phyloP scores from a whole-genome alignment of 257 asterid species.

The Knoxia roxburghii region DNA sequence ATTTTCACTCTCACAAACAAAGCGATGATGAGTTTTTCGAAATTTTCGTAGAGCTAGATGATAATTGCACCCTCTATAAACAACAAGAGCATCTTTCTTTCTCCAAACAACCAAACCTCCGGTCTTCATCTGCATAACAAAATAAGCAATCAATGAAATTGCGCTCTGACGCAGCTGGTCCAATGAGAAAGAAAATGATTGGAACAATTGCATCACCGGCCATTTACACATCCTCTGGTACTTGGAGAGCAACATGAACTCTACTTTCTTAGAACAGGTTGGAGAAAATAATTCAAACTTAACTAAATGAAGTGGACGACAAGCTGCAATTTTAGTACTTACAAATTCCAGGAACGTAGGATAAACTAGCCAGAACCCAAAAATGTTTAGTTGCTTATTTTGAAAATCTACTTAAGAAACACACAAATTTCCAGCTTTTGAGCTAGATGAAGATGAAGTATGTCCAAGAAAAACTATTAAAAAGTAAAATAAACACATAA shows the following conservation, averaged over 20 bases:
- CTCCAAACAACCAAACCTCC: conserved; percentile 79
- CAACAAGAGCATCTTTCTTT: conserved; percentile 63
- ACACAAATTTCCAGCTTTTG: neutral
- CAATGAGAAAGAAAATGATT: neutral
- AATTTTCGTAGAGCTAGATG: conserved; percentile 16
- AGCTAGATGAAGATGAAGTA: neutral
- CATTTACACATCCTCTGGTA: neutral
- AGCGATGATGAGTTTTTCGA: conserved; percentile 17
- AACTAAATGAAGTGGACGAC: neutral
- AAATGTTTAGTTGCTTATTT: neutral
- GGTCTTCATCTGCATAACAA: conserved; percentile 58
- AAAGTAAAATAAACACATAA: neutral
- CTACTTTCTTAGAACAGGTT: too few species aligned
- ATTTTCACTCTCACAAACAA: conserved; percentile 20
- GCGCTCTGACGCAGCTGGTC: neutral
- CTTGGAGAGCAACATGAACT: neutral
- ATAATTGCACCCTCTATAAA: conserved; percentile 63
- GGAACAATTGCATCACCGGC: neutral
- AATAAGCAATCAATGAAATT: conserved; percentile 2
- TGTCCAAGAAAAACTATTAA: neutral
- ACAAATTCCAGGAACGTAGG: neutral
- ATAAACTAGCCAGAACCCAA: neutral
- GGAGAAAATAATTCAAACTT: too few species aligned
- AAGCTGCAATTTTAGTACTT: neutral
- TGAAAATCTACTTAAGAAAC: neutral